These are phyloP conservation scores for Gymnopus androsaceus DNA, from an alignment of 1,284 basidiomycete species.

Conservation along the genomic window DNA sequence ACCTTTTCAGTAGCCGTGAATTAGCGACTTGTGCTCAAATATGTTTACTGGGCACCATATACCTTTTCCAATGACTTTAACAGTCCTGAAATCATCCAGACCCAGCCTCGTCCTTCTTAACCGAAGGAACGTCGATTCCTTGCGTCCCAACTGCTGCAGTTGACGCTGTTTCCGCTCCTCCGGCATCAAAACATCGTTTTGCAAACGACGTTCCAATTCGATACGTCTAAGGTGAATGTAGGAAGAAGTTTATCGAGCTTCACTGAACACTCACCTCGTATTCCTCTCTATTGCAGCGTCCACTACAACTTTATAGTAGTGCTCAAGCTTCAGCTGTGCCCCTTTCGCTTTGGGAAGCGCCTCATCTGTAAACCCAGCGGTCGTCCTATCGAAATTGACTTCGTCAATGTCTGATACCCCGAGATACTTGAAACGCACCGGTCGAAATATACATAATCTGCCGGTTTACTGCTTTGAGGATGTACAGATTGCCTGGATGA, in stretches of 20 bases:
- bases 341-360: conserved; percentile 81
- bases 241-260: conserved; percentile 7
- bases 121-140: conserved; percentile 81
- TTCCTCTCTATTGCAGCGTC: conserved; percentile 91
- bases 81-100: conserved; percentile 85
- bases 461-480: conserved; percentile 25
- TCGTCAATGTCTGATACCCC: too few relatives aligned
- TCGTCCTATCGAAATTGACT: conserved; percentile 84
- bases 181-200: conserved; percentile 59
- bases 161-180: conserved; percentile 84
- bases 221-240: conserved; percentile 61
- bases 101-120: conserved; percentile 82
- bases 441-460: conserved; percentile 86
- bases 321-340: conserved; percentile 89
- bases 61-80: conserved; percentile 96
- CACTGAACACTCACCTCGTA: conserved; percentile 55
- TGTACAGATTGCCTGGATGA: background rate
- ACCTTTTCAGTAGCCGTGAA: conserved; percentile 46
- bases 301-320: conserved; percentile 90
- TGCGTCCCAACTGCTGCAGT: conserved; percentile 77
- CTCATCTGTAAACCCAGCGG: conserved; percentile 70
- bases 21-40: background rate
- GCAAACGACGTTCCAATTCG: conserved; percentile 80
- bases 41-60: background rate
- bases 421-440: too few relatives aligned